Conservation (phyloP, 257 asterid species). For the Orobanche coerulescens region DNA sequence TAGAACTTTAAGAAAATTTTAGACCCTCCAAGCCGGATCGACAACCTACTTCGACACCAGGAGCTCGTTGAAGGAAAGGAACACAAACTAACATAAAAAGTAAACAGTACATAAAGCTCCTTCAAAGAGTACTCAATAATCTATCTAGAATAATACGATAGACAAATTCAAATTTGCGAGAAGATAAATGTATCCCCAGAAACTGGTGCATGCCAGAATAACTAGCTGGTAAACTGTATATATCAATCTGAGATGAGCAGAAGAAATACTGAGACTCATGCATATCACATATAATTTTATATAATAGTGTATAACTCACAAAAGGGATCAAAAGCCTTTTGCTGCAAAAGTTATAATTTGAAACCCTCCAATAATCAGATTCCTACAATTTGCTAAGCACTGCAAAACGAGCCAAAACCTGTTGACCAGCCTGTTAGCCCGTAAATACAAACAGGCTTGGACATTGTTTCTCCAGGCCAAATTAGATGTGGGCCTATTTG, state of each 20-base stretch:
- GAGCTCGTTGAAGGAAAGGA: slow-evolving; percentile 3
- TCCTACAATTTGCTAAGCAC: not conserved
- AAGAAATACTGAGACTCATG: not conserved
- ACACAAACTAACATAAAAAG: not conserved
- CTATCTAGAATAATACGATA: not conserved
- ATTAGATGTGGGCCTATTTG: no score
- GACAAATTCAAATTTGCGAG: not conserved
- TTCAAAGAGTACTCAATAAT: not conserved
- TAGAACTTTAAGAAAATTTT: slow-evolving; percentile 1
- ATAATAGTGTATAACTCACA: not conserved
- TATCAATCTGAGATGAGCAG: not conserved
- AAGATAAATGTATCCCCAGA: not conserved
- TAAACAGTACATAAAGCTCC: not conserved
- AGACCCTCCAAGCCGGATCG: slow-evolving; percentile 1
- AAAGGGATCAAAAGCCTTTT: not conserved
- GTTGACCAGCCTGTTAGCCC: no score
- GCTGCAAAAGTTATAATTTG: not conserved
- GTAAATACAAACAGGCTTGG: no score
- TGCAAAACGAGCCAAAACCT: no score
- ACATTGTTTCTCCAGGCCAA: no score
- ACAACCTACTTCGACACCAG: not conserved
- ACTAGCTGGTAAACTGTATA: not conserved
- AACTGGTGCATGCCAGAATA: not conserved
- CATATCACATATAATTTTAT: not conserved
- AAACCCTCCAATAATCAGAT: not conserved